Evolutionary conservation across 1,284 basidiomycete species (phyloP), one percentile per base, ranked within the genome.

Genomic region (Leucoagaricus sp.): DNA sequence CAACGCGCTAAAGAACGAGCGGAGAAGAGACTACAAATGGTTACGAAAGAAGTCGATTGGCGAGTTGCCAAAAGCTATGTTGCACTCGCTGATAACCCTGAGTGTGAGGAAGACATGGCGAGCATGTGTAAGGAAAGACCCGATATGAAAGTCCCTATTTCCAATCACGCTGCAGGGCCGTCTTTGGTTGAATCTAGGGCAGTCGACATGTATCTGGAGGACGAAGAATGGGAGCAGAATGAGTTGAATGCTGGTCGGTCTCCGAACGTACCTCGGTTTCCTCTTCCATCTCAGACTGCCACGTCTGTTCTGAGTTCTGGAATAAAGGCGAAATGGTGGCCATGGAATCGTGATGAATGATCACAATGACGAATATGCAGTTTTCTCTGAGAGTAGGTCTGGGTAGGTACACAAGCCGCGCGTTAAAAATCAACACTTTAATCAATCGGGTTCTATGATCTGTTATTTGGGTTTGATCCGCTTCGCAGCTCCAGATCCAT

Each of bases 41-140:
- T 88, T 58, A 87, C 83, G 50, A 88, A 89, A 69, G 87, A 89
- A 69, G 75, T 75, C 58, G 87, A 90, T 67, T 81, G 79, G 79
- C 74, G 76, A 44, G 75, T 89, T 40, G 86, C 85, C 12, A 79
- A 80, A 62, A 81, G 84, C 33, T 89, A 90, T 68, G 79, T 89
- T 57, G 80, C 84, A 6, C 72, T 90, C 17, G 84, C 85, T 3
- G 82, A 81, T 53, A 75, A 76, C 59, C 59, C 67, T 1, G 70
- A 71, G 7, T 69, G 68, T 26, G 68, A 68, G 41, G 66, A 63
- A 2, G 55, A 54, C 19, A 62, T 61, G 31, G 62, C 59, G 26
- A 41, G 56, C 31, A 75, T 76, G 58, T 49, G 55, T 26, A 78
- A 77, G 60, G 75, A 78, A 58, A 60, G 55, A 26, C 60, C 60